Evolutionary conservation across 177 flowering plant species (phyloP).

Genomic region (Vitis hybrid): DNA sequence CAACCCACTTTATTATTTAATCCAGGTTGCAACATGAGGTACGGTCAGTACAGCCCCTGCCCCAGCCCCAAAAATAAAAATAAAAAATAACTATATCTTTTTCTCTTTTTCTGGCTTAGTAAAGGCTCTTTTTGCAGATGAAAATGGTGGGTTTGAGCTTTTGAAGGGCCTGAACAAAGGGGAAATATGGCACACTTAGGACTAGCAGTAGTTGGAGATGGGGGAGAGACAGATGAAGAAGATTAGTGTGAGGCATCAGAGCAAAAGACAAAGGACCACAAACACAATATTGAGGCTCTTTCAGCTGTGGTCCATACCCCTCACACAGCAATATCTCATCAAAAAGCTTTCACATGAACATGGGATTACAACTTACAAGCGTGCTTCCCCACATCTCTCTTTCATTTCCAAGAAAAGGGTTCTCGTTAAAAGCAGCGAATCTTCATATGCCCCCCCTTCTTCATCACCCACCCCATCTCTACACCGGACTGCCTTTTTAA

Average conservation of each 20-base stretch:
- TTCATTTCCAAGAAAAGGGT: conserved; percentile 48
- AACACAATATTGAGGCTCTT: not conserved
- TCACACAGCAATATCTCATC: not conserved
- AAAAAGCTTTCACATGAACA: conserved; percentile 2
- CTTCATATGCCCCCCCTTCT: not conserved
- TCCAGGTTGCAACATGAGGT: not conserved
- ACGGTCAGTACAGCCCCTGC: not conserved
- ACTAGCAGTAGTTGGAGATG: no score
- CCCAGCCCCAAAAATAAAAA: not conserved
- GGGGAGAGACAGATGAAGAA: no score
- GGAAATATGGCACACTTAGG: no score
- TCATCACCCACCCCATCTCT: no score
- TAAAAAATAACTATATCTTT: not conserved
- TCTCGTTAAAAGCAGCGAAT: conserved; percentile 32
- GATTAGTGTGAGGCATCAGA: no score
- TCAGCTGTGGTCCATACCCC: conserved; percentile 8
- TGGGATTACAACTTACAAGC: conserved; percentile 16
- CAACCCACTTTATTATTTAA: not conserved
- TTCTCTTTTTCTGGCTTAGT: no score
- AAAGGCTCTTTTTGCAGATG: no score
- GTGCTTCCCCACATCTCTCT: conserved; percentile 22
- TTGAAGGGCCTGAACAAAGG: no score
- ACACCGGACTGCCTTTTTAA: no score
- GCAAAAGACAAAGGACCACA: no score
- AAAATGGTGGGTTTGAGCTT: no score